Evolutionary conservation across 495 filamentous ascomycete species (phyloP), one percentile per base, ranked within the genome.

Genomic region (Penicillium samsonianum): DNA sequence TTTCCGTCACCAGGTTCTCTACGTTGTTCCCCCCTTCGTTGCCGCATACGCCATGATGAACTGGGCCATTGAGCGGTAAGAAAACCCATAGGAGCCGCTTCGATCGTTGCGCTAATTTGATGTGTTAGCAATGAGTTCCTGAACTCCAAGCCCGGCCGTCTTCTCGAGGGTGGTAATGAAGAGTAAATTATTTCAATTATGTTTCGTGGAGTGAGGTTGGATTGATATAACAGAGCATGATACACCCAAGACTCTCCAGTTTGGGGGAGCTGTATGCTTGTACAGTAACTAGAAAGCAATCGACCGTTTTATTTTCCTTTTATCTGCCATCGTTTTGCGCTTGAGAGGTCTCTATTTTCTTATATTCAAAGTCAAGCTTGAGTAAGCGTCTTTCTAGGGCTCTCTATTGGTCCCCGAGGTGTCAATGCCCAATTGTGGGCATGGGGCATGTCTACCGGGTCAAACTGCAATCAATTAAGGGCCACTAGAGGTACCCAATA

Each of bases 91-190:
- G 11, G 25, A 11, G 30, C 20, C 12, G 53, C 14, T 37, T 46
- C 20, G 31, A 37, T 28, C 31, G 20, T 9, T 37, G 9, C 10
- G 20, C 49, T 50, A 44, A 50, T 30, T 38, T 42, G 33, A 40
- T 42, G 4, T 30, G 50, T 25, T 53, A 96, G 92, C 73, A 96
- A 96, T 79, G 82, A 95, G 67, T 94, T 87, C 78, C 80, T 94
- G 64, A 94, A 95, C 83, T 94, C 90, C 67, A 96, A 96, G 84
- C 80, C 82, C 41, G 92, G 92, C 43, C 89, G 90, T 58, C 77
- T 82, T 51, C 66, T 68, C 19, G 72, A 74, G 69, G 66, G 63
- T 64, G 69, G 57, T 51, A 30, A 46, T 20, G 69, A 70, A 0
- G 70, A 75, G 61, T 79, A 77, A 76, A 73, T 66, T 49, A 20